phyloP scores from a whole-genome alignment of 768 basidiomycete genomes.

The Candolleomyces eurysporus region DNA sequence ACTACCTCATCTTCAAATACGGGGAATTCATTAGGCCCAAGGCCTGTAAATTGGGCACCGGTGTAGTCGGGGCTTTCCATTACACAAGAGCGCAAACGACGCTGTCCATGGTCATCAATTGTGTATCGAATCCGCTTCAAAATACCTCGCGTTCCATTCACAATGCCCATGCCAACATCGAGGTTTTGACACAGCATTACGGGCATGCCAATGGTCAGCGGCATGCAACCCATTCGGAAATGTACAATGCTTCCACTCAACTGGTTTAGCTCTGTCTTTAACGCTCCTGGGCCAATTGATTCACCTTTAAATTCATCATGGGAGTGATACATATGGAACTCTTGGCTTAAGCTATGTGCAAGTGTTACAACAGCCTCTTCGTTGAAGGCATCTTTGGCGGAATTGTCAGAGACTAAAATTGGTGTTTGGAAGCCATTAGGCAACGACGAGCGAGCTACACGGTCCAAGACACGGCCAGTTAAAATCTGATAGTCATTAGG shows the following conservation, averaged over 20 bases:
- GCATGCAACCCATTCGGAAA: conserved; percentile 4
- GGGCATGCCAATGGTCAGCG: conserved; percentile 30
- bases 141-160: conserved; percentile 27
- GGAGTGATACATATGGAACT: conserved; percentile 16
- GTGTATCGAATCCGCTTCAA: conserved; percentile 17
- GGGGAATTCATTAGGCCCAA: conserved; percentile 7
- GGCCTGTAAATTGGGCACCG: conserved; percentile 1
- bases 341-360: no score
- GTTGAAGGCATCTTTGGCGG: conserved; percentile 11
- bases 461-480: neutral
- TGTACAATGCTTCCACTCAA: conserved; percentile 5
- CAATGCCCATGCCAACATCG: conserved; percentile 26
- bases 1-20: conserved; percentile 11
- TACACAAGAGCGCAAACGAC: conserved; percentile 14
- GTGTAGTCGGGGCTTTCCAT: no score
- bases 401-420: conserved; percentile 8
- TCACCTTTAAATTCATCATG: neutral
- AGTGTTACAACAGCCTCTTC: neutral
- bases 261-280: neutral
- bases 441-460: no score
- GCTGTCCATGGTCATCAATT: conserved; percentile 8
- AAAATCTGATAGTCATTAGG: neutral
- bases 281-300: neutral
- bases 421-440: neutral
- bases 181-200: conserved; percentile 29